A percentile compares a stretch with the other conserved stretches of the same genome.
Evolutionary conservation across 441 rosid genomes (phyloP).

Genomic region (Sinapis alba): DNA sequence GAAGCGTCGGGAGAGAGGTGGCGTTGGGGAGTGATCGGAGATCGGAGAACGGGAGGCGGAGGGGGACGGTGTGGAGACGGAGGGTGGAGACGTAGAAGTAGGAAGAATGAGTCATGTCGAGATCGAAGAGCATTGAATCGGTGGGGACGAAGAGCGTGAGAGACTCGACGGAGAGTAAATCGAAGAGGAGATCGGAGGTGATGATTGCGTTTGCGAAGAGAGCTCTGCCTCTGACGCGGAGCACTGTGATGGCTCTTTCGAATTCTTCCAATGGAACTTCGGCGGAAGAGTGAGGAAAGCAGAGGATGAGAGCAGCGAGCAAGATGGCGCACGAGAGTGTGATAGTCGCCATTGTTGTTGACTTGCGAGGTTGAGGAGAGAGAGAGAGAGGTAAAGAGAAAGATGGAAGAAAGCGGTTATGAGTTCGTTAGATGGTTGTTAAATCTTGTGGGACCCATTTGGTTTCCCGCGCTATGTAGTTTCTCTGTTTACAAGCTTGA

Average conservation of each 20-base stretch:
- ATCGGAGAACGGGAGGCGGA: constrained; percentile 41
- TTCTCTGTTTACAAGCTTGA: constrained; percentile 2
- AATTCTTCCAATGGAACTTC: constrained; percentile 44
- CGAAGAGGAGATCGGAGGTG: constrained; percentile 53
- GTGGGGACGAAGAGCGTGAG: constrained; percentile 49
- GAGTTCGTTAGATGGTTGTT: constrained; percentile 9
- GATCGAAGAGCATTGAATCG: constrained; percentile 46
- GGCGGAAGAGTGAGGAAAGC: constrained; percentile 26
- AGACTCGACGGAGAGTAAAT: constrained; percentile 44
- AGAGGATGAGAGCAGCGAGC: constrained; percentile 28
- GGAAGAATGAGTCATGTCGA: constrained; percentile 50
- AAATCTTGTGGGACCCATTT: background rate
- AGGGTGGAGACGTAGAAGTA: constrained; percentile 48
- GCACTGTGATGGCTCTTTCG: constrained; percentile 45
- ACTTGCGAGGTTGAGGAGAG: background rate
- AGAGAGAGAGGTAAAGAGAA: background rate
- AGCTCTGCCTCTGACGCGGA: constrained; percentile 46
- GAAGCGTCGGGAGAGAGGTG: constrained; percentile 44
- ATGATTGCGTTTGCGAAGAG: constrained; percentile 56
- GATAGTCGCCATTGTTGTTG: constrained; percentile 31
- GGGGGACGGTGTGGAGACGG: constrained; percentile 45
- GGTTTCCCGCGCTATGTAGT: background rate
- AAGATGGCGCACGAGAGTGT: constrained; percentile 21
- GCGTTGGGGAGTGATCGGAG: constrained; percentile 43
- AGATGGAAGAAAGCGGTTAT: constrained; percentile 24